Evolutionary conservation across 352 stramenopile species (phyloP), one percentile per base, ranked within the genome.

Genomic region (Plasmopara halstedii): DNA sequence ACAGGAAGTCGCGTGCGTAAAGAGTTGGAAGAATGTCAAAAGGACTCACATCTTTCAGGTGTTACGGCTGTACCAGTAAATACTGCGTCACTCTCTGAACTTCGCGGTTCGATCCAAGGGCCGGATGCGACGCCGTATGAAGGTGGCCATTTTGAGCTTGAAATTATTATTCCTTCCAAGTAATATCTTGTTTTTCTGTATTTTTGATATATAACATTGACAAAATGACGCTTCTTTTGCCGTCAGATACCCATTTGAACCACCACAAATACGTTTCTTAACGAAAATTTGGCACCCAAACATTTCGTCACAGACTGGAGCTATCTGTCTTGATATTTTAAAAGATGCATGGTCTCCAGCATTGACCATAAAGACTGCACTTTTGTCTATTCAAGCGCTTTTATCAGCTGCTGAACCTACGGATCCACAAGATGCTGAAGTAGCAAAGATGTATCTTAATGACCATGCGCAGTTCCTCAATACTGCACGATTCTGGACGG

Each of bases 221-320:
- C 37, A 39, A 6, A 17, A 37, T 6, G 14, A 4, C 25, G 2
- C 29, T 51, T 42, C 43, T 32, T 25, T 38, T 15, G 10, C 45
- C 34, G 33, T 35, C 19, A 88, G 75, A 37, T 91, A 91, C 79
- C 95, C 95, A 1, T 98, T 98, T 59, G 94, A 97, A 66, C 95
- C 94, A 29, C 95, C 95, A 2, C 97, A 97, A 55, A 85, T 93
- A 63, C 76, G 77, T 52, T 97, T 97, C 58, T 62, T 88, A 22
- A 97, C 89, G 41, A 97, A 97, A 67, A 96, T 97, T 56, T 98
- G 90, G 89, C 95, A 99, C 67, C 95, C 95, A 1, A 99, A 99
- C 61, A 97, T 99, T 59, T 97, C 85, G 14, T 98, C 88, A 3
- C 91, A 98, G 73, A 98, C 94, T 6, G 95, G 95, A 21, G 92